Conservation (phyloP, 371 early-diverging fungal species). For the Nematocida sp. region DNA sequence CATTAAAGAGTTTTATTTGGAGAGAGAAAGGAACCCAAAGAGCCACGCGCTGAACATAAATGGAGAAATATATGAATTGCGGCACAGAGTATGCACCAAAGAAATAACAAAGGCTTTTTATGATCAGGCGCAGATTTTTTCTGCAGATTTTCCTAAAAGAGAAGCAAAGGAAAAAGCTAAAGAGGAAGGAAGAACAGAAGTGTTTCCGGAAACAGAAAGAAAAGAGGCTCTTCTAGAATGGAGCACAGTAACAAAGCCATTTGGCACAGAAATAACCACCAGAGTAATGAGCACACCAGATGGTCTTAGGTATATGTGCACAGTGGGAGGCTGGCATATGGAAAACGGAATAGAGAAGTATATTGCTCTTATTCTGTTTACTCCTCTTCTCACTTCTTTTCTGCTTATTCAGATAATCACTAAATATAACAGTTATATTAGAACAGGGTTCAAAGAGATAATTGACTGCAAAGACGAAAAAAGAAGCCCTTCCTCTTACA, state of each 20-base stretch:
- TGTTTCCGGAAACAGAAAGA: constrained; percentile 6
- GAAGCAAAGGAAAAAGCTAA: background rate
- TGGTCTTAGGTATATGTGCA: constrained; percentile 2
- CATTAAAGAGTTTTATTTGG: constrained; percentile 27
- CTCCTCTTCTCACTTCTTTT: background rate
- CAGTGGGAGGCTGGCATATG: constrained; percentile 5
- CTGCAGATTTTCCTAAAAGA: background rate
- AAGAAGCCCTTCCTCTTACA: background rate
- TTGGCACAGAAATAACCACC: constrained; percentile 26
- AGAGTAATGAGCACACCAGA: constrained; percentile 20
- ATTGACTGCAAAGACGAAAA: background rate
- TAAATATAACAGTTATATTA: constrained; percentile 40
- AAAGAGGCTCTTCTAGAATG: background rate
- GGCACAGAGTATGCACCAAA: background rate
- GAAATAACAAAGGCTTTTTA: background rate
- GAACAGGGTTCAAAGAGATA: constrained; percentile 40
- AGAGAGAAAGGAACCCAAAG: constrained; percentile 11
- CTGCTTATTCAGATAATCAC: constrained; percentile 8
- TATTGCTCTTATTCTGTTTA: constrained; percentile 6
- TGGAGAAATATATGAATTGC: constrained; percentile 14
- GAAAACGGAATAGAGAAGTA: constrained; percentile 38
- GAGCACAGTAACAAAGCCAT: background rate
- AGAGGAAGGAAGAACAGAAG: background rate
- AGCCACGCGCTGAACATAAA: constrained; percentile 26
- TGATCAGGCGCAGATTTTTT: background rate